A percentile compares a stretch with the other conserved stretches of the same genome.
phyloP scores from a whole-genome alignment of 352 stramenopile genomes.

The Phytopythium sindhum region DNA sequence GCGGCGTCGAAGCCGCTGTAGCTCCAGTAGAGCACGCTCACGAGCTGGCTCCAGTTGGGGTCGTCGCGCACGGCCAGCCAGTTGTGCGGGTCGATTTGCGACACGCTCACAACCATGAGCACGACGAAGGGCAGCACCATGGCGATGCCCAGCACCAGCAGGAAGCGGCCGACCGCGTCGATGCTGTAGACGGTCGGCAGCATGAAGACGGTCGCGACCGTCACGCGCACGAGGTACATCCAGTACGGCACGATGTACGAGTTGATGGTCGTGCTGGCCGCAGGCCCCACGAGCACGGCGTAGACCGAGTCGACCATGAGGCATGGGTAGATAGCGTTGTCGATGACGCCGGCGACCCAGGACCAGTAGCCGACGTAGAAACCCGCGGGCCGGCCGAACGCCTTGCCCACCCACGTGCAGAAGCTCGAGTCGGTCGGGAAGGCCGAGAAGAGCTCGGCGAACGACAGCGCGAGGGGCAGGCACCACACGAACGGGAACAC shows the following conservation, averaged over 20 bases:
- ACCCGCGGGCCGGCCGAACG: conserved; percentile 79
- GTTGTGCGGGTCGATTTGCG: conserved; percentile 60
- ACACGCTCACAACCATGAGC: conserved; percentile 42
- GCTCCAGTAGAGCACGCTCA: conserved; percentile 82
- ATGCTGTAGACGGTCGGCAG: conserved; percentile 66
- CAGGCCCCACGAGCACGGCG: conserved; percentile 7
- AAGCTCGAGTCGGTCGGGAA: conserved; percentile 82
- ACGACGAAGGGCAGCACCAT: conserved; percentile 70
- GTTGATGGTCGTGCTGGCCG: conserved; percentile 1
- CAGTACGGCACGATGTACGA: conserved; percentile 7
- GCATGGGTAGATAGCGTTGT: conserved; percentile 84
- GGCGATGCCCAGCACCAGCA: conserved; percentile 59
- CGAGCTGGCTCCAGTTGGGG: conserved; percentile 53
- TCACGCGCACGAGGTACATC: conserved; percentile 43
- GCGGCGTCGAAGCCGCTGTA: conserved; percentile 78
- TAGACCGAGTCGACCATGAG: conserved; percentile 75
- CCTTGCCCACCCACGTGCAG: conserved; percentile 75
- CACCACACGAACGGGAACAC: conserved; percentile 75
- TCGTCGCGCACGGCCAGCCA: conserved; percentile 69
- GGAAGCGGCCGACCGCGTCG: conserved; percentile 62
- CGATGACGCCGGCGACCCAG: conserved; percentile 78
- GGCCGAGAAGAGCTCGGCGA: conserved; percentile 75
- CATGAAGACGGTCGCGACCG: conserved; percentile 68
- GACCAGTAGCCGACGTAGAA: conserved; percentile 86
- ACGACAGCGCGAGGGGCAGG: conserved; percentile 61